Evolutionary conservation across 1,284 basidiomycete genomes (phyloP).

Genomic region (Ceratobasidium papillatum): DNA sequence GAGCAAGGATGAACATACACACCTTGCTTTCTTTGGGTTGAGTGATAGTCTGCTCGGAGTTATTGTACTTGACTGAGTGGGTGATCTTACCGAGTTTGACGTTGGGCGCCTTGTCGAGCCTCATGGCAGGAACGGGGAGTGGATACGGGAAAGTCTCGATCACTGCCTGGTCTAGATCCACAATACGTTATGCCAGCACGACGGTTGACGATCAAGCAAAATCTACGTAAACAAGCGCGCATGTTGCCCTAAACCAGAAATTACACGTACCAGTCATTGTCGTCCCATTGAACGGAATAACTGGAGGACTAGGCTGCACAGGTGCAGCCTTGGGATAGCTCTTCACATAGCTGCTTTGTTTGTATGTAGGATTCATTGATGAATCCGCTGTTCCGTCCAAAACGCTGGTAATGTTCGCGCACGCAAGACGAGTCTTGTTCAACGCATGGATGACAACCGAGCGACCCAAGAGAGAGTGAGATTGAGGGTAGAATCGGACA

Average conservation of each 20-base stretch:
- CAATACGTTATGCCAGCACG: no score
- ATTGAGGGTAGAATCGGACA: constrained; percentile 48
- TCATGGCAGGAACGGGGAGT: constrained; percentile 5
- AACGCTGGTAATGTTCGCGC: constrained; percentile 48
- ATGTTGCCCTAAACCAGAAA: not conserved
- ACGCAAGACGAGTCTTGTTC: constrained; percentile 47
- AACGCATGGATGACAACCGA: constrained; percentile 47
- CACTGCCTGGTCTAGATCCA: constrained; percentile 9
- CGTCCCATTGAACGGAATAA: constrained; percentile 25
- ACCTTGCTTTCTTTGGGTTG: constrained; percentile 29
- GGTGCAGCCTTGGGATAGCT: constrained; percentile 39
- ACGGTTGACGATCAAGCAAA: no score
- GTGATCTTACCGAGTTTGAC: constrained; percentile 20
- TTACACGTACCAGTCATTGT: constrained; percentile 7
- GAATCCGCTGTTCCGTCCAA: constrained; percentile 47
- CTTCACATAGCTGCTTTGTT: constrained; percentile 41
- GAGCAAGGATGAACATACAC: no score
- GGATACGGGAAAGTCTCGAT: constrained; percentile 5
- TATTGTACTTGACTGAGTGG: constrained; percentile 21
- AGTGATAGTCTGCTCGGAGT: constrained; percentile 15
- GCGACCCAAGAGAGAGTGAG: constrained; percentile 48
- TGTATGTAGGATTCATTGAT: constrained; percentile 39
- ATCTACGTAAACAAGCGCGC: not conserved
- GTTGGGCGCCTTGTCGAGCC: constrained; percentile 20
- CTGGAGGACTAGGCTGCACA: constrained; percentile 4